Base-by-base conservation (phyloP, 345 rosid species). In the Citrus medica region DNA sequence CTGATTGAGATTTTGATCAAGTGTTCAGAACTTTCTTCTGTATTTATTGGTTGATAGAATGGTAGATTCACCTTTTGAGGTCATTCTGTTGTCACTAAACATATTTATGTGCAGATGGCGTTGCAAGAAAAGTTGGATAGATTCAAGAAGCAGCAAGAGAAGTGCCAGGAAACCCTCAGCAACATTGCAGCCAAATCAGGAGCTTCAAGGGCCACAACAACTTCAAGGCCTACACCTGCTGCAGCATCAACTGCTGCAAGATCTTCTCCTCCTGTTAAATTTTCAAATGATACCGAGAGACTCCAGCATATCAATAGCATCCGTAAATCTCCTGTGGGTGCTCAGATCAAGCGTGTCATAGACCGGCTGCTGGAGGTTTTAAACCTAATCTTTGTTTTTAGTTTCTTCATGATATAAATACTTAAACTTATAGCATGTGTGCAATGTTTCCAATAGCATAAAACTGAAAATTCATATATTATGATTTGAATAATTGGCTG, bases 281-380 rank as follows among this genome's bases (percentile, higher is more conserved):
- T 92, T 79, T 95, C 98, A 0, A 90, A 87, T 77, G 92, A 92
- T 60, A 91, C 98, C 0, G 91, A 95, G 82, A 89, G 92, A 12
- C 93, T 90, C 77, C 92, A 92, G 78, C 79, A 69, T 21, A 89
- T 92, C 24, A 84, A 86, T 74, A 87, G 82, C 64, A 88, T 93
- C 0, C 87, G 98, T 28, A 93, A 92, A 85, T 82, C 85, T 22
- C 94, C 94, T 65, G 94, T 88, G 28, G 98, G 98, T 13, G 91
- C 97, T 78, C 98, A 93, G 87, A 92, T 95, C 72, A 95, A 93
- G 85, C 97, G 94, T 25, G 97, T 95, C 77, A 93, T 95, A 27
- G 92, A 91, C 78, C 85, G 89, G 69, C 81, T 93, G 46, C 71
- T 70, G 1, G 88, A 85, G 92, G 93, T 92, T 83, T 71, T 21